Base-by-base conservation (phyloP, 1,284 basidiomycete species). In the Hortiboletus rubellus region DNA sequence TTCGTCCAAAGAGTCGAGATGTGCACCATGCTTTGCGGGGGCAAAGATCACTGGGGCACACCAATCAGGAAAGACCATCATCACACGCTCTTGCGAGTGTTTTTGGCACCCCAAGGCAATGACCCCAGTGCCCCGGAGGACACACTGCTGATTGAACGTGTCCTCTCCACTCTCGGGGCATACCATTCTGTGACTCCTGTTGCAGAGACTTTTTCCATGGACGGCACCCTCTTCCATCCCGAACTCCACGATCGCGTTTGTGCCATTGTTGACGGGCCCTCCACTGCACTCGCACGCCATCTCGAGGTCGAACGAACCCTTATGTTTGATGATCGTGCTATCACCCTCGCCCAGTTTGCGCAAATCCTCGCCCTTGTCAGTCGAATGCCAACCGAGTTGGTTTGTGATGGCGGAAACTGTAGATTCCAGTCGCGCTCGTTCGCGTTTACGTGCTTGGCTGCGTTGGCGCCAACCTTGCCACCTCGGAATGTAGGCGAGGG, bases 391-490 rank as follows among this genome's bases (percentile, higher is more conserved):
- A 54, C 55, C 1, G 48, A 11, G 45, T 0, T 46, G 45, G 18
- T 52, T 3, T 60, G 52, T 4, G 53, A 55, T 1, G 60, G 63
- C 0, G 60, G 60, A 1, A 51, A 50, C 4, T 64, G 63, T 15
- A 36, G 30, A 18, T 55, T 44, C n/a, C 63, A 63, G 38, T 51
- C 65, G 0, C 65, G 47, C 8, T 46, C 55, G 14, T 66, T 66
- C 18, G 49, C 47, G 17, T 66, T 65, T 3, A 50, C 22, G 8
- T 66, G 55, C 14, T 7, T 66, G 53, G 41, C 34, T 2, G 61
- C 61, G 3, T 46, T 66, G 34, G 27, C 63, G 2, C 52, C 63
- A 5, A 45, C 5, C 2, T 18, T 64, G 18, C 65, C 53, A 1
- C 57, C 56, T 30, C 38, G 22, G 12, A 9, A 18, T 2, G 5